Evolutionary conservation across 1,284 basidiomycete genomes (phyloP), one percentile per base, ranked within the genome.

Genomic region (Trametes pubescens): DNA sequence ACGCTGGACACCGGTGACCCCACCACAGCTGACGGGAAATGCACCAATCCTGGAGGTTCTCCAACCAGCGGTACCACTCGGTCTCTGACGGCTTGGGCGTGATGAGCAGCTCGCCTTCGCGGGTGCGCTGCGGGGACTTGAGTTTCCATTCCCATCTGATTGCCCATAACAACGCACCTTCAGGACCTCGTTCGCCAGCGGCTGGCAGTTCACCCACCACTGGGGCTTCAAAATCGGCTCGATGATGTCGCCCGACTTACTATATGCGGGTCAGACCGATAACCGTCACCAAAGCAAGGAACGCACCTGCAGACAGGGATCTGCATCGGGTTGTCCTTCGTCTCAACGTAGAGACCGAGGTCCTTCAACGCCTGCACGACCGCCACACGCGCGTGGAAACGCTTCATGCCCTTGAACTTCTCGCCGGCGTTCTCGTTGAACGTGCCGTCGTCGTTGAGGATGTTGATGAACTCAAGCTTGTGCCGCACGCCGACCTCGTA

Each of bases 21-120:
- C 97, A 99, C 98, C 98, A 99, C 14, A 99, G 85, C 76, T 99
- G 98, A 64, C 98, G 93, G 9, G 96, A 99, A 72, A 99, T 93
- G 81, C 98, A 99, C 98, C 98, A 99, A 76, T 99, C 98, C 78
- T 99, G 95, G 71, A 98, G 96, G 71, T 88, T 89, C 70, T 97
- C 95, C 66, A 99, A 83, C 98, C 98, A 99, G 64, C 95, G 86
- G 77, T 93, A 96, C 96, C 97, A 99, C 63, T 99, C 97, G 57
- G 87, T 88, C 75, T 98, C 96, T 11, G 93, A 96, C 52, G 87
- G 82, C 73, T 93, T 93, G 2, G 98, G 98, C 22, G 84, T 81
- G 71, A 99, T 96, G 61, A 83, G 72, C 57, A 98, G 83, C 74
- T 98, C 96, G 29, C 96, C 96, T 0, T 91, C 92, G 52, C 83